A percentile compares a stretch with the other conserved stretches of the same genome.
These are phyloP conservation scores for Jaltomata sinuosa DNA, from an alignment of 257 asterid species.

Conservation along the genomic window DNA sequence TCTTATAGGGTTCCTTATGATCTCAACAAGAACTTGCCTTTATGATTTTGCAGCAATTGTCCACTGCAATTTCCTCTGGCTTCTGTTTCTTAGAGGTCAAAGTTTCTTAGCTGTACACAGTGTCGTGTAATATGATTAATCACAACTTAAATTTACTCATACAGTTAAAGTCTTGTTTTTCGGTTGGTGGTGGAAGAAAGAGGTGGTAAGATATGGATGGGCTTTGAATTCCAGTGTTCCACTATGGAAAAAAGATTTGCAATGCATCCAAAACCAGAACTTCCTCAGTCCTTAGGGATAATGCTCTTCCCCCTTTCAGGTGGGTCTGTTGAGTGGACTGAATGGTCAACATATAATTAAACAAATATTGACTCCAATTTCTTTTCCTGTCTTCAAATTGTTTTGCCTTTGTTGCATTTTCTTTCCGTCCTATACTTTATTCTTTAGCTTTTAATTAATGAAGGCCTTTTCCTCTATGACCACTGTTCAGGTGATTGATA, in stretches of 20 bases:
- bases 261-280: constrained; percentile 35
- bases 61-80: neutral
- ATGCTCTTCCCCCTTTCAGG: constrained; percentile 28
- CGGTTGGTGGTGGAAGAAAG: constrained; percentile 44
- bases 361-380: constrained; percentile 52
- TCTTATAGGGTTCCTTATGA: neutral
- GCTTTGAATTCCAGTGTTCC: constrained; percentile 51
- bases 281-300: constrained; percentile 24
- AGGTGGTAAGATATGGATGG: constrained; percentile 44
- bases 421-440: constrained; percentile 9
- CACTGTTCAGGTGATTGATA: constrained; percentile 18
- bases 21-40: neutral
- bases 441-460: constrained; percentile 1
- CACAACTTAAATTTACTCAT: constrained; percentile 10
- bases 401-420: constrained; percentile 25
- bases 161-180: constrained; percentile 13
- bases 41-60: neutral
- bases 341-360: constrained; percentile 60
- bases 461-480: neutral
- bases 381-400: constrained; percentile 59
- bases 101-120: neutral
- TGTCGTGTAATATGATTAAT: neutral
- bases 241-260: constrained; percentile 43
- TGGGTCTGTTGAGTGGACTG: constrained; percentile 56
- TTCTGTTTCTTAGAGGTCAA: neutral